These are phyloP conservation scores for Aspergillus hancockii DNA, from an alignment of 495 filamentous ascomycete genomes.

Conservation along the genomic window DNA sequence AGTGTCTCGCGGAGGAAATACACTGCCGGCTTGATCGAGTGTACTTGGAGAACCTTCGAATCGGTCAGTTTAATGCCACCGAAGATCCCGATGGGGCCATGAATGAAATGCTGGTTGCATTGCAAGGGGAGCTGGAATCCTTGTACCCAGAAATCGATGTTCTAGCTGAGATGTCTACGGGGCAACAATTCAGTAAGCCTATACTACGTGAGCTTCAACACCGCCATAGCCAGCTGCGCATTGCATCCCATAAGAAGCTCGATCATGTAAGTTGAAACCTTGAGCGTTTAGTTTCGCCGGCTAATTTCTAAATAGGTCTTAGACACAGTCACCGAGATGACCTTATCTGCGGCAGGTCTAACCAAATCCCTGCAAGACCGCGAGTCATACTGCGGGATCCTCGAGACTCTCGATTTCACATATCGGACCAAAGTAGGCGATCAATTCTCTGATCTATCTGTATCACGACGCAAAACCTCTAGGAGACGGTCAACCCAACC, in stretches of 20 bases:
- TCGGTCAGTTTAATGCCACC: background rate
- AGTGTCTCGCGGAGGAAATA: constrained; percentile 40
- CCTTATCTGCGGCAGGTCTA: constrained; percentile 31
- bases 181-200: constrained; percentile 60
- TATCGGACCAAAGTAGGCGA: constrained; percentile 37
- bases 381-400: constrained; percentile 39
- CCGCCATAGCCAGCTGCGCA: constrained; percentile 33
- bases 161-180: constrained; percentile 61
- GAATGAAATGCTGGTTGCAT: constrained; percentile 27
- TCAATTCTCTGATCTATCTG: constrained; percentile 22
- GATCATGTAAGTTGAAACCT: constrained; percentile 31
- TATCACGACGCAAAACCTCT: constrained; percentile 34
- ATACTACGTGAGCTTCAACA: constrained; percentile 47
- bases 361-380: constrained; percentile 31
- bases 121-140: constrained; percentile 62
- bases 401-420: constrained; percentile 34
- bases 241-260: constrained; percentile 33
- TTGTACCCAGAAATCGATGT: constrained; percentile 63
- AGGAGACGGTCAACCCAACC: constrained; percentile 32
- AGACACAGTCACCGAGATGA: constrained; percentile 39
- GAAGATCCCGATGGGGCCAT: constrained; percentile 3
- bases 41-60: constrained; percentile 37
- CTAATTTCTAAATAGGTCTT: constrained; percentile 29
- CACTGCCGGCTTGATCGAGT: constrained; percentile 46
- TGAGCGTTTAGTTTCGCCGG: background rate